A percentile compares a stretch with the other conserved stretches of the same genome.
phyloP scores from a whole-genome alignment of 345 rosid species.

The Hypericum perforatum region DNA sequence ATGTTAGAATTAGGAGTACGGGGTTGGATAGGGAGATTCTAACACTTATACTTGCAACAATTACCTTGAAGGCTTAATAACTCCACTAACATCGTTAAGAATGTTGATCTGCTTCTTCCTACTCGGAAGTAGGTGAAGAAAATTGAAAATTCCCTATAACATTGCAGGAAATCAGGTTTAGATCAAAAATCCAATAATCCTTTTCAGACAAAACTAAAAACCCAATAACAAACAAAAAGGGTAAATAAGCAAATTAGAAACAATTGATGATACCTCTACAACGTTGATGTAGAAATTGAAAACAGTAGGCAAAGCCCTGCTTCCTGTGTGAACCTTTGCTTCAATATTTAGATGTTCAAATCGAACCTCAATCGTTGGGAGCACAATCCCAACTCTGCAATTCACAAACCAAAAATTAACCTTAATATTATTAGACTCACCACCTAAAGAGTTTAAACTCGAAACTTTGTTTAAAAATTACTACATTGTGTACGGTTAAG shows the following conservation, averaged over 20 bases:
- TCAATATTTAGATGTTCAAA: conserved; percentile 2
- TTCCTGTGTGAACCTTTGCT: conserved; percentile 2
- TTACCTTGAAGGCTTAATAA: conserved; percentile 6
- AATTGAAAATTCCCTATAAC: not conserved
- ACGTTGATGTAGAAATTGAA: not conserved
- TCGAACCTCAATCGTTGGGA: conserved; percentile 2
- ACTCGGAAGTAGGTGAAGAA: not conserved
- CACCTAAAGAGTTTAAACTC: too few species aligned
- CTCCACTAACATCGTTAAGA: conserved; percentile 8
- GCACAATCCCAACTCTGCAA: conserved; percentile 5
- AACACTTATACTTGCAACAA: not conserved
- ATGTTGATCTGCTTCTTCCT: conserved; percentile 1
- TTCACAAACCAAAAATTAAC: too few species aligned
- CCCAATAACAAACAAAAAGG: not conserved
- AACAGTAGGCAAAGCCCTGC: conserved; percentile 1
- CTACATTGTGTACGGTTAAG: too few species aligned
- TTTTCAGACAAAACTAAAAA: not conserved
- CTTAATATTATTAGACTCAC: too few species aligned
- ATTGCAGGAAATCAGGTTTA: not conserved
- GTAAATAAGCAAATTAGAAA: not conserved
- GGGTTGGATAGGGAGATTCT: not conserved
- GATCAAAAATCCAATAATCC: too few species aligned
- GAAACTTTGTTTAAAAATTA: too few species aligned
- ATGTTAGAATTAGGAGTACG: not conserved
- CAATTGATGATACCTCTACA: not conserved